Percentiles rank a stretch among this genome's conserved stretches.
These are phyloP conservation scores for Aeminium ludgeri DNA, from an alignment of 495 filamentous ascomycete species.

Conservation along the genomic window DNA sequence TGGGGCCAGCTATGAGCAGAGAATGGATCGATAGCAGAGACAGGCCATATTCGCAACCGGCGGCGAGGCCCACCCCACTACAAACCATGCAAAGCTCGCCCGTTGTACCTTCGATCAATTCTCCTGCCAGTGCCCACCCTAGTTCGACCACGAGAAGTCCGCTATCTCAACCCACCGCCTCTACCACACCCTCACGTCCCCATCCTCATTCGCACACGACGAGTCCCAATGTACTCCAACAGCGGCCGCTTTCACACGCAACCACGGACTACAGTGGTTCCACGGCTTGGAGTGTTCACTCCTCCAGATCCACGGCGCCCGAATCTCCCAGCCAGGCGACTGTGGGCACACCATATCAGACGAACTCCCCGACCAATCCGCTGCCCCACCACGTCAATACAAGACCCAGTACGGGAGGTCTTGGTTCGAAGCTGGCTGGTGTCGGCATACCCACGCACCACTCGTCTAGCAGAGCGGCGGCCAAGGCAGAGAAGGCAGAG, in stretches of 20 bases:
- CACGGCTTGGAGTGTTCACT: not conserved
- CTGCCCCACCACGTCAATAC: slow-evolving; percentile 9
- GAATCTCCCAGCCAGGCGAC: not conserved
- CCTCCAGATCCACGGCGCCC: not conserved
- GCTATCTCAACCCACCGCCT: not conserved
- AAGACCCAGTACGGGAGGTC: slow-evolving; percentile 10
- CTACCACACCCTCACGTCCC: not conserved
- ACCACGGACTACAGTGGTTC: slow-evolving; percentile 3
- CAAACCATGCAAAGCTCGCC: slow-evolving; percentile 6
- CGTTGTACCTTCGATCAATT: not conserved
- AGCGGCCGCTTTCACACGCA: not conserved
- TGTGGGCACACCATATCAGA: slow-evolving; percentile 12
- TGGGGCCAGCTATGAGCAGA: slow-evolving; percentile 4
- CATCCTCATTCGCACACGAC: not conserved
- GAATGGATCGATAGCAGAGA: slow-evolving; percentile 11
- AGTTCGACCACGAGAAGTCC: not conserved
- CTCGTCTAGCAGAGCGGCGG: not conserved
- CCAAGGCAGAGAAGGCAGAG: too few species aligned
- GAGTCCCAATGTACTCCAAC: not conserved
- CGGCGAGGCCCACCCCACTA: not conserved
- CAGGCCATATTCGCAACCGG: slow-evolving; percentile 6
- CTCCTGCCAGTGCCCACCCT: not conserved
- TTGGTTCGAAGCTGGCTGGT: slow-evolving; percentile 2
- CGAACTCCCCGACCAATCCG: slow-evolving; percentile 4
- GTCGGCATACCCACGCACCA: slow-evolving; percentile 11